These are phyloP conservation scores for Colletotrichum chrysophilum DNA, from an alignment of 2,329 filamentous ascomycete species.

Conservation along the genomic window DNA sequence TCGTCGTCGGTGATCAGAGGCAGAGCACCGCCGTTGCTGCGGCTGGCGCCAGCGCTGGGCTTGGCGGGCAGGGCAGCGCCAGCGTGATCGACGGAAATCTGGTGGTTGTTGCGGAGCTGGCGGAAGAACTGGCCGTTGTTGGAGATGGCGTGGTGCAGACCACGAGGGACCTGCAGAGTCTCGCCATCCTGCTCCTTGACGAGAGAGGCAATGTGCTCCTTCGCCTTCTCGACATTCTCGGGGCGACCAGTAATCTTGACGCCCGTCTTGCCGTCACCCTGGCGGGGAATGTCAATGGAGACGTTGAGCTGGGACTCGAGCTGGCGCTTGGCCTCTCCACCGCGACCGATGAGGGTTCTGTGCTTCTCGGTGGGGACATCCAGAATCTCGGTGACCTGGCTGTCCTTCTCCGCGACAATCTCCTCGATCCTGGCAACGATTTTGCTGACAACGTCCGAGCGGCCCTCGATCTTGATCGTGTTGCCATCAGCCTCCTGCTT, in stretches of 20 bases:
- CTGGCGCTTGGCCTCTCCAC: conserved; percentile 83
- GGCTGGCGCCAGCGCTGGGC: conserved; percentile 55
- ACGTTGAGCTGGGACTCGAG: conserved; percentile 88
- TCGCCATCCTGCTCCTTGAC: conserved; percentile 89
- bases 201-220: conserved; percentile 79
- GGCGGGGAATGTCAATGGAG: conserved; percentile 87
- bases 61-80: conserved; percentile 79
- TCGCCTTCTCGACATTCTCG: conserved; percentile 81
- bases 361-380: conserved; percentile 93
- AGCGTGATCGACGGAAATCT: conserved; percentile 90
- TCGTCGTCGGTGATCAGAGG: conserved; percentile 94
- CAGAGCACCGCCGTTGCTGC: conserved; percentile 66
- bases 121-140: conserved; percentile 96
- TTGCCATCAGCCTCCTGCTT: conserved; percentile 84
- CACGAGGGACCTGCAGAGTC: conserved; percentile 82
- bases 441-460: conserved; percentile 83
- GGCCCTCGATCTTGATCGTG: conserved; percentile 87
- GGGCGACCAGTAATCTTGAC: conserved; percentile 86
- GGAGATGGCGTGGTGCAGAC: conserved; percentile 82
- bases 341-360: conserved; percentile 86
- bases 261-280: conserved; percentile 81
- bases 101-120: conserved; percentile 81
- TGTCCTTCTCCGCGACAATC: conserved; percentile 84
- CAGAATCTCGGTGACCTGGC: conserved; percentile 77
- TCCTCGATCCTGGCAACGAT: conserved; percentile 83